phyloP scores from a whole-genome alignment of 805 yeast genomes.

The Kodamaea sagamina region DNA sequence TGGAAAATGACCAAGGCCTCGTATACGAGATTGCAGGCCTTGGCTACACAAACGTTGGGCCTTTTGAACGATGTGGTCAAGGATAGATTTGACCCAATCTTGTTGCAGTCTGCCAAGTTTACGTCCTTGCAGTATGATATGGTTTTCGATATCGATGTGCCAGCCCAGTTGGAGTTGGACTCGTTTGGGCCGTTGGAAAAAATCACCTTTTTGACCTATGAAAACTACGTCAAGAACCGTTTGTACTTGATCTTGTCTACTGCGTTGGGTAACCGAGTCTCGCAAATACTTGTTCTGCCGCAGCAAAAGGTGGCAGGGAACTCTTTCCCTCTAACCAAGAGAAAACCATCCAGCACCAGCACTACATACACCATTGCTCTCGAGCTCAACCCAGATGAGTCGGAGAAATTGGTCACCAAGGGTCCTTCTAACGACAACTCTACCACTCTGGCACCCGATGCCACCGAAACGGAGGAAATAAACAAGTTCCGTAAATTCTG shows the following conservation, averaged over 20 bases:
- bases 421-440: constrained; percentile 55
- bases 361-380: constrained; percentile 57
- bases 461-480: constrained; percentile 53
- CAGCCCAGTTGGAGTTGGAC: constrained; percentile 39
- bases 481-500: constrained; percentile 77
- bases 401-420: constrained; percentile 80
- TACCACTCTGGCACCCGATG: constrained; percentile 37
- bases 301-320: constrained; percentile 20
- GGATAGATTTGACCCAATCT: constrained; percentile 80
- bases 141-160: constrained; percentile 53
- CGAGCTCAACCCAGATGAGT: constrained; percentile 65
- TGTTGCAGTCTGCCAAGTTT: constrained; percentile 59
- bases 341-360: constrained; percentile 50
- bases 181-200: constrained; percentile 70
- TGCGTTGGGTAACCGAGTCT: constrained; percentile 57
- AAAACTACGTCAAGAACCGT: constrained; percentile 62
- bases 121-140: constrained; percentile 67
- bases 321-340: constrained; percentile 47
- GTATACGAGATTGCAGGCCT: constrained; percentile 58
- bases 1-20: constrained; percentile 78
- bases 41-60: constrained; percentile 66
- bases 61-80: constrained; percentile 75
- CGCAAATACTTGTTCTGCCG: constrained; percentile 36
- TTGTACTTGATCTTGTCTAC: constrained; percentile 56
- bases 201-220: constrained; percentile 68